Conservation (phyloP, 306 rosid species). For the Sicyos baderoa region DNA sequence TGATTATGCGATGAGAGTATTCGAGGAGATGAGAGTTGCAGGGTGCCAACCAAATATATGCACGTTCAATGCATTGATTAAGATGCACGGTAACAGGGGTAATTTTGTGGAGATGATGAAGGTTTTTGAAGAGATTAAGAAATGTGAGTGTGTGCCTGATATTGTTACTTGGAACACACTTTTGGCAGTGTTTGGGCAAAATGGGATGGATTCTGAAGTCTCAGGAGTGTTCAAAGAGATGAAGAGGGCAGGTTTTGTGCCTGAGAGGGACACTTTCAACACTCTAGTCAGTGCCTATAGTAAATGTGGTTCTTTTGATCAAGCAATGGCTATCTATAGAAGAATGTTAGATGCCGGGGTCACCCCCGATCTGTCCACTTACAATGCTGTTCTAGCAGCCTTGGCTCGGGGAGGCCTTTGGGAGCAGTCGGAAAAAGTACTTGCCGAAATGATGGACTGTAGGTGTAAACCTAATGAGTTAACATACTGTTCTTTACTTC, state of each 20-base stretch:
- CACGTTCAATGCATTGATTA: constrained; percentile 78
- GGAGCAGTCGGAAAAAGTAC: constrained; percentile 76
- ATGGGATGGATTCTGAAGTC: constrained; percentile 73
- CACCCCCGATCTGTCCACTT: constrained; percentile 73
- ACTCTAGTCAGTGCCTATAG: constrained; percentile 83
- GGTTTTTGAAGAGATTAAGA: constrained; percentile 62
- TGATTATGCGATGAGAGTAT: constrained; percentile 48
- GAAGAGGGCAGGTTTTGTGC: constrained; percentile 93
- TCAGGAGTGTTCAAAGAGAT: constrained; percentile 77
- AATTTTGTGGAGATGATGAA: constrained; percentile 82
- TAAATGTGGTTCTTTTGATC: constrained; percentile 76
- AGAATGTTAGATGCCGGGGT: constrained; percentile 86
- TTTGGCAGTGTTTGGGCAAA: constrained; percentile 84
- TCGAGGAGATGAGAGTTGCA: constrained; percentile 53
- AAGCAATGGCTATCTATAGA: constrained; percentile 70
- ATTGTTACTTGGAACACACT: constrained; percentile 96
- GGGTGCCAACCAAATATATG: constrained; percentile 85
- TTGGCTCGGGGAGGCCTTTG: constrained; percentile 90
- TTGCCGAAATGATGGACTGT: constrained; percentile 69
- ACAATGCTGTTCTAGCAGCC: constrained; percentile 84
- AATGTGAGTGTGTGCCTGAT: constrained; percentile 54
- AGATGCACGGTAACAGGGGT: constrained; percentile 88
- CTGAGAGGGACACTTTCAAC: constrained; percentile 85
- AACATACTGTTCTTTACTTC: constrained; percentile 76
- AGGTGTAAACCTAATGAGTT: constrained; percentile 76